Evolutionary conservation across 495 filamentous ascomycete genomes (phyloP), one percentile per base, ranked within the genome.

Genomic region (Penicillium atrosanguineum): DNA sequence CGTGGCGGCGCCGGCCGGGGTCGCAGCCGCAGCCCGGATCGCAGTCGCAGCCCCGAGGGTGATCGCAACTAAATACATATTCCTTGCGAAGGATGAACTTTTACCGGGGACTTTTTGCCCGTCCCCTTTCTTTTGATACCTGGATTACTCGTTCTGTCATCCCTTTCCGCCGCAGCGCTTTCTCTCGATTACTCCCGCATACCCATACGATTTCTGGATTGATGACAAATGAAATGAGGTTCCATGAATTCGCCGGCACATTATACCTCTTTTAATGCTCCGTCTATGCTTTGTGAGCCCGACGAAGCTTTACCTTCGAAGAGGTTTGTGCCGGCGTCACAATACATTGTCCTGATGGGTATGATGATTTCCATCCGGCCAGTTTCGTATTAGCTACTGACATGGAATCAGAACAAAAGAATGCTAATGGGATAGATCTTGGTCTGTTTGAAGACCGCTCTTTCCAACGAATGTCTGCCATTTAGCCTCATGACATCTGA

Each of bases 11-110:
- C 74, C 46, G 72, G 68, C 41, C 71, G 84, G 23, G 72, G 76
- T 50, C 80, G 82, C 55, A 74, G 77, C 61, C 70, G 75, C 48
- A 79, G 80, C 48, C 81, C 82, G 49, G 71, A 71, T 40, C 68
- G 83, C 55, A 89, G 86, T 65, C 74, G 83, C 64, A 87, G 85
- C 50, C 84, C 74, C 20, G 72, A 65, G 21, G 73, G 64, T 53
- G 69, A 71, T 34, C 65, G 70, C 44, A 69, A 76, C 26, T 75
- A 73, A 56, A 45, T 23, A 56, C 26, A 9, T 40, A 26, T 42
- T 34, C 29, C 18, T 40, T 11, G 21, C 18, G 26, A 46, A 37
- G 28, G 25, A 50, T 44, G 34, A 53, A 37, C 21, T 44, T 14
- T 44, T 31, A 34, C 47, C 21, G 18, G 25, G 44, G 43, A 29